A percentile compares a stretch with the other conserved stretches of the same genome.
Conservation (phyloP, 2,329 filamentous ascomycete species). For the Diaporthe citri region DNA sequence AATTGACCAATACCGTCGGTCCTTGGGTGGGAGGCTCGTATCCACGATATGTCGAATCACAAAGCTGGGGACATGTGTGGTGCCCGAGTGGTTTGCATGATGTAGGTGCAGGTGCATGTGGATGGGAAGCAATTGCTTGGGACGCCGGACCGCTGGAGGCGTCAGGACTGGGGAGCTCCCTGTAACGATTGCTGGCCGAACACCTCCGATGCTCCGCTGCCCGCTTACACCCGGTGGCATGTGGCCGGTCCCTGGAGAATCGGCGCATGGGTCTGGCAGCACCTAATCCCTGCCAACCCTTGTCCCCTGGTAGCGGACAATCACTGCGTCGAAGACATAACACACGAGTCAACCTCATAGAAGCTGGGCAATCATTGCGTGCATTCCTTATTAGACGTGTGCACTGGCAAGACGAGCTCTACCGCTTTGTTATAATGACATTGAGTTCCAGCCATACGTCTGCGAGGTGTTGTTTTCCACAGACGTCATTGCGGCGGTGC, state of each 20-base stretch:
- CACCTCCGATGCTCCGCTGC: neutral
- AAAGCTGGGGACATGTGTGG: neutral
- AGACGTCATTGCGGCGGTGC: neutral
- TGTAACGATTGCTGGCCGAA: neutral
- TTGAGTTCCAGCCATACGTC: neutral
- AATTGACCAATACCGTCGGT: slow-evolving; percentile 4
- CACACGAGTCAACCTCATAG: neutral
- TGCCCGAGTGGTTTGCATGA: neutral
- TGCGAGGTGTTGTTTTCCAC: neutral
- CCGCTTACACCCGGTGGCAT: neutral
- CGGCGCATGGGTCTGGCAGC: neutral
- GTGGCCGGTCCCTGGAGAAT: neutral
- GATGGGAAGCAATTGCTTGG: neutral
- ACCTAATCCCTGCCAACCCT: neutral
- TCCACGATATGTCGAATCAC: neutral
- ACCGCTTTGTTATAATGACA: neutral
- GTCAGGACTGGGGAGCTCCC: neutral
- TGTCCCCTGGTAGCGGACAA: neutral
- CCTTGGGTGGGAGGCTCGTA: neutral
- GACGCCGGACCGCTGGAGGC: neutral
- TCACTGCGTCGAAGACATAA: neutral
- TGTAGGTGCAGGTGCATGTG: neutral
- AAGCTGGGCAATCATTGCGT: neutral
- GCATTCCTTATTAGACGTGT: neutral
- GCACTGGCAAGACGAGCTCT: neutral